Evolutionary conservation across 23 red algal species (phyloP).

Genomic region (Cyanidium caldarium): DNA sequence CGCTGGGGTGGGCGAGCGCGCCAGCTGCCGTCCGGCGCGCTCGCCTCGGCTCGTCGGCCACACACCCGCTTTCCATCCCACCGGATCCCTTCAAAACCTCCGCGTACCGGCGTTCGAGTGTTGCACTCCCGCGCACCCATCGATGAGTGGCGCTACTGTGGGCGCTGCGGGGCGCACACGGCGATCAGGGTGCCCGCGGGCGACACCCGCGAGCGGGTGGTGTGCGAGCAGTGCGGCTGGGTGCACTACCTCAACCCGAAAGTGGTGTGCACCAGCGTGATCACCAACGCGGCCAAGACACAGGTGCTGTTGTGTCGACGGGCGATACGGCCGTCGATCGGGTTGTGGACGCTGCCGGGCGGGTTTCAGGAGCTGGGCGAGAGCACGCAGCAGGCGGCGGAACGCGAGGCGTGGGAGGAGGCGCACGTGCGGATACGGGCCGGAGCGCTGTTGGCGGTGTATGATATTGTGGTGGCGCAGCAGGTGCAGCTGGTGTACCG

Average conservation of each 20-base stretch:
- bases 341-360: slow-evolving; percentile 44
- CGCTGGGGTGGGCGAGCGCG: too few species aligned
- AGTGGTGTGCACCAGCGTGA: slow-evolving; percentile 22
- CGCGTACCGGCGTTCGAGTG: too few species aligned
- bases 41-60: too few species aligned
- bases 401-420: slow-evolving; percentile 44
- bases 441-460: slow-evolving; percentile 29
- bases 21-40: too few species aligned
- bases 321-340: slow-evolving; percentile 11
- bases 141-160: slow-evolving; percentile 28
- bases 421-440: slow-evolving; percentile 22
- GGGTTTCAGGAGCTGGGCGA: slow-evolving; percentile 56
- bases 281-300: slow-evolving; percentile 7
- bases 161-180: slow-evolving; percentile 15
- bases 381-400: slow-evolving; percentile 19
- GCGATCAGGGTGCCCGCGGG: slow-evolving; percentile 13
- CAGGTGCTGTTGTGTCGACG: slow-evolving; percentile 40
- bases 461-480: slow-evolving; percentile 37
- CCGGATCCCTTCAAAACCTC: too few species aligned
- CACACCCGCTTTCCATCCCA: too few species aligned
- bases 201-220: slow-evolving; percentile 20
- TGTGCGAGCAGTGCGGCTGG: slow-evolving; percentile 28
- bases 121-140: too few species aligned
- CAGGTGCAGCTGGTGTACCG: slow-evolving; percentile 57
- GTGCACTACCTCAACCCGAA: slow-evolving; percentile 62